A percentile compares a stretch with the other conserved stretches of the same genome.
phyloP scores from a whole-genome alignment of 75 land plant genomes.

The Cryptomeria japonica region DNA sequence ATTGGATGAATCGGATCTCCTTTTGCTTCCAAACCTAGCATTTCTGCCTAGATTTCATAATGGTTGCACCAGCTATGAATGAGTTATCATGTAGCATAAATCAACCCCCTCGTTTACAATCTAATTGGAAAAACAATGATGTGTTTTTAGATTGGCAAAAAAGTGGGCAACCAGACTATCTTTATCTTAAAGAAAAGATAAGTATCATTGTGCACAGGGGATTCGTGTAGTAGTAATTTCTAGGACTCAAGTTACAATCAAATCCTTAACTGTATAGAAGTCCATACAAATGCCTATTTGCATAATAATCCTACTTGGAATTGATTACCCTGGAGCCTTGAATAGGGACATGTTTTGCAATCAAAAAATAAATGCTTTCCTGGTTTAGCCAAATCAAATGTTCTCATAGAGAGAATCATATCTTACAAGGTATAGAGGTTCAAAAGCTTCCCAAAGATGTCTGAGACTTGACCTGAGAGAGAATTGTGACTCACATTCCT shows the following conservation, averaged over 20 bases:
- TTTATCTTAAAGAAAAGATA: background rate
- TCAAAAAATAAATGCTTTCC: background rate
- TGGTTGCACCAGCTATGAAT: background rate
- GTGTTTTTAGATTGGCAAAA: background rate
- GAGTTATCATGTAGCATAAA: background rate
- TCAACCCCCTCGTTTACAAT: background rate
- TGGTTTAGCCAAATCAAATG: background rate
- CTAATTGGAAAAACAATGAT: background rate
- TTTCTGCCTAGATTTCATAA: background rate
- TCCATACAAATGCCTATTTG: background rate
- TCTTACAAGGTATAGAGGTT: conserved; percentile 58
- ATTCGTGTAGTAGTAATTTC: background rate
- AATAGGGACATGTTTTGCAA: background rate
- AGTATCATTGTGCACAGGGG: background rate
- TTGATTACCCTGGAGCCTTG: background rate
- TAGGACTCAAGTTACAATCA: background rate
- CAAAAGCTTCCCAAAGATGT: conserved; percentile 58
- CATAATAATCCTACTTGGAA: background rate
- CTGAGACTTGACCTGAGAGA: conserved; percentile 59
- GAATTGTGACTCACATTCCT: conserved; percentile 80
- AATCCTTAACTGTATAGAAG: background rate
- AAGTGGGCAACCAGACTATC: background rate
- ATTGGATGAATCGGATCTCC: background rate
- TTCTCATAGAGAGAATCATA: background rate
- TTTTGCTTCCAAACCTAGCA: background rate